phyloP scores from a whole-genome alignment of 768 basidiomycete genomes.

The Boletus pseudopeckii region DNA sequence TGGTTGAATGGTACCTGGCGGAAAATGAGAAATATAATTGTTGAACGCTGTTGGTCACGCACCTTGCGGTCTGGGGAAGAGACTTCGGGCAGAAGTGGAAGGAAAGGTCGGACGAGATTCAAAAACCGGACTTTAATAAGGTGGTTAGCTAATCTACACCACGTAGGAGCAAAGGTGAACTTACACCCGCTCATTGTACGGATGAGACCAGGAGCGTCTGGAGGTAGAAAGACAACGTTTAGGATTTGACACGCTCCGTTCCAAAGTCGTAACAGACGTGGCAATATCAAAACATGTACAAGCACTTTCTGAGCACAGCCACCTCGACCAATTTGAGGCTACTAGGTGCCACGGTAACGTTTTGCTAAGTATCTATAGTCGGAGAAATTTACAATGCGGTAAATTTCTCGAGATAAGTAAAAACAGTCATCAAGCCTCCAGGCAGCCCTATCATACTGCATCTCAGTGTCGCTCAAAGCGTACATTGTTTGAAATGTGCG shows the following conservation, averaged over 20 bases:
- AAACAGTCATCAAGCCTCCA: not conserved
- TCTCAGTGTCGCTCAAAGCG: slow-evolving; percentile 17
- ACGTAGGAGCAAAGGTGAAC: slow-evolving; percentile 28
- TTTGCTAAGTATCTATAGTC: too few relatives aligned
- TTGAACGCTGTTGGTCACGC: slow-evolving; percentile 15
- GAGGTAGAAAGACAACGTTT: slow-evolving; percentile 21
- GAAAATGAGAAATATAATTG: not conserved
- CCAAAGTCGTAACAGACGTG: slow-evolving; percentile 27
- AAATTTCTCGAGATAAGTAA: too few relatives aligned
- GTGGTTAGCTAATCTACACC: slow-evolving; percentile 2
- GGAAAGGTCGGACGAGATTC: slow-evolving; percentile 96
- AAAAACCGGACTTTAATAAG: slow-evolving; percentile 73
- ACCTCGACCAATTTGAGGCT: not conserved
- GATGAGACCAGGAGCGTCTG: slow-evolving; percentile 22
- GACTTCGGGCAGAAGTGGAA: slow-evolving; percentile 95
- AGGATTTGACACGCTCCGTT: slow-evolving; percentile 15
- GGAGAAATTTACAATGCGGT: too few relatives aligned
- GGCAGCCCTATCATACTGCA: not conserved
- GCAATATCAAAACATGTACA: slow-evolving; percentile 28
- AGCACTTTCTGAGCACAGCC: slow-evolving; percentile 19
- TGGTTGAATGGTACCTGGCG: slow-evolving; percentile 93
- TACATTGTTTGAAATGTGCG: slow-evolving; percentile 34
- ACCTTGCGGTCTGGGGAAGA: slow-evolving; percentile 98
- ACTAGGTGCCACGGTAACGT: not conserved
- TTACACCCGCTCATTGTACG: slow-evolving; percentile 76